These are phyloP conservation scores for Rosa chinensis DNA, from an alignment of 306 rosid species.

Conservation along the genomic window DNA sequence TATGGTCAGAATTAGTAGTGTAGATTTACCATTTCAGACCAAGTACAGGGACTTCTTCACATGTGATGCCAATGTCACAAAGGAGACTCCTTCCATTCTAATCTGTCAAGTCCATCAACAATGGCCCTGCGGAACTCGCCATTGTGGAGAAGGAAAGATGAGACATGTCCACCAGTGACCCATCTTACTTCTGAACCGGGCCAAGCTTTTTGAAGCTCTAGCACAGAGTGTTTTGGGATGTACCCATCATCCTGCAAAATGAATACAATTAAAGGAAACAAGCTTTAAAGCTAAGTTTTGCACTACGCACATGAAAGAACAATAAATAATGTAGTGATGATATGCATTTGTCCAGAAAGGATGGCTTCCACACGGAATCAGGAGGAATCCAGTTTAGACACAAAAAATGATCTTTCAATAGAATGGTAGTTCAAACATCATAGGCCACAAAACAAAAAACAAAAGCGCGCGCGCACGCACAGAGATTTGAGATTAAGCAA, in stretches of 20 bases:
- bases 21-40: conserved; percentile 18
- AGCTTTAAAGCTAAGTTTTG: neutral
- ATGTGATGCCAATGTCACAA: conserved; percentile 32
- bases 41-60: conserved; percentile 9
- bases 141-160: conserved; percentile 90
- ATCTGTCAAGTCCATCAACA: conserved; percentile 68
- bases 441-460: neutral
- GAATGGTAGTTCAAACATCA: neutral
- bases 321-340: neutral
- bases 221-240: conserved; percentile 82
- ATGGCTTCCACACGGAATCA: neutral
- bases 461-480: neutral
- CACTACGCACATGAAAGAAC: neutral
- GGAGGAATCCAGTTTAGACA: neutral
- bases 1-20: conserved; percentile 19
- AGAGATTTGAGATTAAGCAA: neutral
- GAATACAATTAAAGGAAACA: neutral
- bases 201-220: conserved; percentile 92
- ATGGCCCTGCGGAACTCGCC: conserved; percentile 80
- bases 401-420: neutral
- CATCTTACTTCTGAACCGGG: conserved; percentile 98
- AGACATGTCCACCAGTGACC: conserved; percentile 96
- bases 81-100: conserved; percentile 74
- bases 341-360: conserved; percentile 5
- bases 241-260: conserved; percentile 82